phyloP scores from a whole-genome alignment of 208 protist genomes.

The Leishmania martiniquensis region DNA sequence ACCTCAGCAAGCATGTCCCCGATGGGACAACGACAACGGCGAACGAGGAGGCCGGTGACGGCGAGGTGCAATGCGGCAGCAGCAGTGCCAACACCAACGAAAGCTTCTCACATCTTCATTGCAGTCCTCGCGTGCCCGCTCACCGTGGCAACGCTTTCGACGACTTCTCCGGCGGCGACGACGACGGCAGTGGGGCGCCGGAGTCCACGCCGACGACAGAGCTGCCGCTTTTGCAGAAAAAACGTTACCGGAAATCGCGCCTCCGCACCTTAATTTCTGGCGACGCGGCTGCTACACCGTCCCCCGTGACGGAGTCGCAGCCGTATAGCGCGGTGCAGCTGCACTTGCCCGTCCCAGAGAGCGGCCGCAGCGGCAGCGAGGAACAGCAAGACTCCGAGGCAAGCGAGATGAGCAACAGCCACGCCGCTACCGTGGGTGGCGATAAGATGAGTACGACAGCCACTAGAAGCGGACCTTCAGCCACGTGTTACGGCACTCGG shows the following conservation, averaged over 20 bases:
- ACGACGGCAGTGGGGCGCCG: background rate
- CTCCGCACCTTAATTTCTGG: background rate
- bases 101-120: background rate
- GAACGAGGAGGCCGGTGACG: background rate
- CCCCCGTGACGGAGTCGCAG: background rate
- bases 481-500: conserved; percentile 10
- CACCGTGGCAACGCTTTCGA: conserved; percentile 16
- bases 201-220: background rate
- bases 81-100: background rate
- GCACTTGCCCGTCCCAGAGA: background rate
- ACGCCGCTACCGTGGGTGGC: background rate
- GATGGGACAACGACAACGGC: background rate
- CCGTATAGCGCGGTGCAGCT: background rate
- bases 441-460: background rate
- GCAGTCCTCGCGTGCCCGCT: background rate
- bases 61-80: background rate
- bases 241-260: background rate
- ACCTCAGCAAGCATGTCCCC: background rate
- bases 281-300: background rate
- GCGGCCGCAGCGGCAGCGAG: conserved; percentile 1
- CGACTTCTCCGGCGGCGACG: conserved; percentile 7
- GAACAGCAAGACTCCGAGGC: background rate
- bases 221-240: background rate
- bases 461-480: background rate
- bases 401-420: conserved; percentile 11